phyloP scores from a whole-genome alignment of 2,329 filamentous ascomycete species.

The Botrytis hyacinthi region DNA sequence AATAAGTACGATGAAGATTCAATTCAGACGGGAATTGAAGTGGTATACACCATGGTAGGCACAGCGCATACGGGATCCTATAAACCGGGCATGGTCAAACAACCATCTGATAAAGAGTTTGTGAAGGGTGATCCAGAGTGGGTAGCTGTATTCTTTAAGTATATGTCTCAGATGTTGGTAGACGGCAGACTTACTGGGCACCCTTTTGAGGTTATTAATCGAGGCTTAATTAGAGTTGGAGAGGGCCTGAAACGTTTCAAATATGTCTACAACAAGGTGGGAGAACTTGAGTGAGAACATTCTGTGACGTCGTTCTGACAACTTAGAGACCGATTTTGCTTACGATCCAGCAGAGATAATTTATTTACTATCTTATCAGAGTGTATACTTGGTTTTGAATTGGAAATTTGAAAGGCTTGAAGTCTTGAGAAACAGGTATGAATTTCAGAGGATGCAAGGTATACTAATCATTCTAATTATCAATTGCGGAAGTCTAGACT shows the following conservation, averaged over 20 bases:
- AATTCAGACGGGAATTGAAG: constrained; percentile 1
- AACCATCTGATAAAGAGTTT: not conserved
- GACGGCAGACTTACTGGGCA: constrained; percentile 51
- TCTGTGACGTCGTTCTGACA: not conserved
- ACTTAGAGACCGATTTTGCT: not conserved
- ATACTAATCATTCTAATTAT: no score
- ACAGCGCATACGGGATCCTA: not conserved
- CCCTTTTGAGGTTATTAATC: constrained; percentile 49
- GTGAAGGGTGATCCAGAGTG: constrained; percentile 1
- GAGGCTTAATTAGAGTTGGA: constrained; percentile 48
- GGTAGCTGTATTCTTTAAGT: not conserved
- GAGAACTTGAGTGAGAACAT: constrained; percentile 9
- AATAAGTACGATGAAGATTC: constrained; percentile 6
- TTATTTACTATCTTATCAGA: not conserved
- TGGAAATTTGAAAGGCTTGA: not conserved
- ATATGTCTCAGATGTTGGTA: constrained; percentile 41
- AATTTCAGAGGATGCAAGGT: not conserved
- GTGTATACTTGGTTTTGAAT: not conserved
- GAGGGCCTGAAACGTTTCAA: constrained; percentile 53
- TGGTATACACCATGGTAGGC: constrained; percentile 11
- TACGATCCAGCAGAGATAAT: not conserved
- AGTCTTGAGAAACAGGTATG: not conserved
- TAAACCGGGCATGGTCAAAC: constrained; percentile 1
- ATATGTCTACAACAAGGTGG: constrained; percentile 50
- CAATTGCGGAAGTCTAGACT: not conserved